Base-by-base conservation (phyloP, 129 eudicot genomes). In the Lonicera japonica region DNA sequence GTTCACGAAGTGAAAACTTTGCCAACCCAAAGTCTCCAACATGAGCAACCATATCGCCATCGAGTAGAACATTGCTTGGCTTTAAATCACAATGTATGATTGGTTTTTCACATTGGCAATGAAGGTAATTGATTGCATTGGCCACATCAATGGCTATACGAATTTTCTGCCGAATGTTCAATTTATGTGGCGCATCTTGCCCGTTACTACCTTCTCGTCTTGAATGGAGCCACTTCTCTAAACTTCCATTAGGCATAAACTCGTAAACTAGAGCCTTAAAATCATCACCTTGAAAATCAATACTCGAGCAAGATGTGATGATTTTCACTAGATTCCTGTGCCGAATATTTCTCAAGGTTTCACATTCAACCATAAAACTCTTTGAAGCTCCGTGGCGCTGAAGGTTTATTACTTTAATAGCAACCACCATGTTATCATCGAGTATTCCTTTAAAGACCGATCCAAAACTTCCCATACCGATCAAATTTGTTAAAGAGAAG, bases 331-430 rank as follows among this genome's bases (percentile, higher is more conserved):
- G 55, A n/a, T 50, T 50, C 0, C 55, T 20, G 21, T 50, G 55
- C 55, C 55, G 15, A 3, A 50, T 50, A 17, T n/a, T 50, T 50
- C 21, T 50, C 55, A 50, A 50, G 15, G 55, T 20, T 50, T 50
- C 55, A 50, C 55, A 50, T 17, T 50, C 55, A 3, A 20, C 55
- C 4, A n/a, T n/a, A 17, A 50, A 50, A 17, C 71, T 67, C 45
- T 55, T 67, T 15, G 36, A 20, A 4, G 71, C 59, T 5, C 61
- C 40, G 0, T 4, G 19, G 6, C 7, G 19, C 13, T 55, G 15
- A 48, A 67, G 45, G 21, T 67, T 56, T 2, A 67, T 41, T 4
- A 67, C 63, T 50, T 67, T 67, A 13, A 67, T 47, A 1, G 71
- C 71, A 22, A 67, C 63, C 5, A 36, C 21, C 12, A 41, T 29